phyloP scores from a whole-genome alignment of 495 filamentous ascomycete genomes.

The Lepidopterella palustris region DNA sequence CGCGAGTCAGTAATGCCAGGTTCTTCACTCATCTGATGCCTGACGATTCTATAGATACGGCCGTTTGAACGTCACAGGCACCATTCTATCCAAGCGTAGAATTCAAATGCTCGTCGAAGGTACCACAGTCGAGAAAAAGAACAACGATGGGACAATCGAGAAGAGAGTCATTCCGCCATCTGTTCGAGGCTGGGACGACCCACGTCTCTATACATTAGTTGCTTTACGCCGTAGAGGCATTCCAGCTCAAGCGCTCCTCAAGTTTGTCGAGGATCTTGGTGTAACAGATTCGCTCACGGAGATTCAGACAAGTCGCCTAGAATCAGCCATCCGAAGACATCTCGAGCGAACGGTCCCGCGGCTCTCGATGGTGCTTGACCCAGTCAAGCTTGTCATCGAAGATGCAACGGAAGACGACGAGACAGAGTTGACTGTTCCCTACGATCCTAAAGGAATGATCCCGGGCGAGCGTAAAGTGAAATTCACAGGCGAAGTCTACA shows the following conservation, averaged over 20 bases:
- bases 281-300: slow-evolving; percentile 69
- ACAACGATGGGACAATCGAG: slow-evolving; percentile 21
- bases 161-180: slow-evolving; percentile 30
- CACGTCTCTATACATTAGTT: slow-evolving; percentile 82
- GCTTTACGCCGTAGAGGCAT: slow-evolving; percentile 75
- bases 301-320: slow-evolving; percentile 69
- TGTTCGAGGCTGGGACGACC: slow-evolving; percentile 84
- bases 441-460: slow-evolving; percentile 64
- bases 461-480: slow-evolving; percentile 51
- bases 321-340: slow-evolving; percentile 71
- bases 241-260: slow-evolving; percentile 77
- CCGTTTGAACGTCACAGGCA: slow-evolving; percentile 72
- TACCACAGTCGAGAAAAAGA: slow-evolving; percentile 36
- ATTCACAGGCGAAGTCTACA: slow-evolving; percentile 82
- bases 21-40: neutral
- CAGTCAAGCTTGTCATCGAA: slow-evolving; percentile 64
- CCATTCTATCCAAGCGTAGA: slow-evolving; percentile 77
- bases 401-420: slow-evolving; percentile 62
- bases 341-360: slow-evolving; percentile 79
- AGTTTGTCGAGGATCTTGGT: slow-evolving; percentile 82
- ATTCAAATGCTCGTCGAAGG: slow-evolving; percentile 65
- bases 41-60: slow-evolving; percentile 47
- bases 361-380: slow-evolving; percentile 71
- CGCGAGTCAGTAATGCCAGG: slow-evolving; percentile 49
- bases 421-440: slow-evolving; percentile 59